A percentile compares a stretch with the other conserved stretches of the same genome.
phyloP scores from a whole-genome alignment of 2,329 filamentous ascomycete species.

The Passalora sequoiae region DNA sequence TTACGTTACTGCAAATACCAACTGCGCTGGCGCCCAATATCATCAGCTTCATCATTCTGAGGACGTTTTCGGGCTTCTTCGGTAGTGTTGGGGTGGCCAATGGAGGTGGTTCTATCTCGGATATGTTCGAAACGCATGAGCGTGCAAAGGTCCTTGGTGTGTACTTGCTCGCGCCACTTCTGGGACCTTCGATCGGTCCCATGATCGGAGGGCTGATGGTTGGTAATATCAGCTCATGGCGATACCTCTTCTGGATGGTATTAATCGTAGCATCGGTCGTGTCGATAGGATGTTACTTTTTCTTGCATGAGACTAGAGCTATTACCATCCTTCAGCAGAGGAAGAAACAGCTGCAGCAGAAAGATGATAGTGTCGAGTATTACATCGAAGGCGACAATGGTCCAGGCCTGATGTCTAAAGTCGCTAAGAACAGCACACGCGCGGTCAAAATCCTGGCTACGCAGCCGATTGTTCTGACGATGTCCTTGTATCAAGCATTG shows the following conservation, averaged over 20 bases:
- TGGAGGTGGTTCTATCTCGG: slow-evolving; percentile 47
- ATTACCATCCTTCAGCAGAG: slow-evolving; percentile 35
- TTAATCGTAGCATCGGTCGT: slow-evolving; percentile 37
- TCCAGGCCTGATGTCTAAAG: slow-evolving; percentile 33
- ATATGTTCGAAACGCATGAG: slow-evolving; percentile 45
- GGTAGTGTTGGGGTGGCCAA: slow-evolving; percentile 48
- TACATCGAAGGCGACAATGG: slow-evolving; percentile 39
- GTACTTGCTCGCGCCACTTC: slow-evolving; percentile 40
- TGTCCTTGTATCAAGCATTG: slow-evolving; percentile 43
- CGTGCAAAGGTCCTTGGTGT: slow-evolving; percentile 43
- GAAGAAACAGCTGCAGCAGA: slow-evolving; percentile 32
- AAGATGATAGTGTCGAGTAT: slow-evolving; percentile 35
- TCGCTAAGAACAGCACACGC: slow-evolving; percentile 36
- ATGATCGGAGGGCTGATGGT: slow-evolving; percentile 41
- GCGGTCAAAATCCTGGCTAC: slow-evolving; percentile 38
- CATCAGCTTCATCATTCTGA: slow-evolving; percentile 38
- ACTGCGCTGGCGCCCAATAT: slow-evolving; percentile 45
- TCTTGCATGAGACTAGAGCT: slow-evolving; percentile 41
- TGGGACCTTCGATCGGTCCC: slow-evolving; percentile 37
- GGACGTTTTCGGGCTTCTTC: slow-evolving; percentile 45
- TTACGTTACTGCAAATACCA: slow-evolving; percentile 43
- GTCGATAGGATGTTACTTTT: slow-evolving; percentile 39
- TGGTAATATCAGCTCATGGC: slow-evolving; percentile 40
- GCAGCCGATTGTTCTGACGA: slow-evolving; percentile 43
- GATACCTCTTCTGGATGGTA: slow-evolving; percentile 45